Evolutionary conservation across 179 eudicot genomes (phyloP).

Genomic region (Spinacia oleracea): DNA sequence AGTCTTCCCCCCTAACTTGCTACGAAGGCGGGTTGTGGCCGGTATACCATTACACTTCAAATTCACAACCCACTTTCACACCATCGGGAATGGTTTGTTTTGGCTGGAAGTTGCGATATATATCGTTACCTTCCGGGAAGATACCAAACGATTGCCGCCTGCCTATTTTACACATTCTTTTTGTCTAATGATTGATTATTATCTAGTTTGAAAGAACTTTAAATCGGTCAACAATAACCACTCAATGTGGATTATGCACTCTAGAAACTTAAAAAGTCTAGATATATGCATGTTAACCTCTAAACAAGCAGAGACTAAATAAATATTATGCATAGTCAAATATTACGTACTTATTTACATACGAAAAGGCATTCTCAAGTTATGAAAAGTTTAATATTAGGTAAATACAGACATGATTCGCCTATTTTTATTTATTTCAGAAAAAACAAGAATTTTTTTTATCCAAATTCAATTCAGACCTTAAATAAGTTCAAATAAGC

Average conservation of each 20-base stretch:
- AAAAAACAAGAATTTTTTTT: no score
- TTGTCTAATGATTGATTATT: not conserved
- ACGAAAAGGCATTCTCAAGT: no score
- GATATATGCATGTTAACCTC: not conserved
- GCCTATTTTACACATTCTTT: not conserved
- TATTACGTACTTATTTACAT: no score
- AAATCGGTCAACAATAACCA: not conserved
- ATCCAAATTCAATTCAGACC: no score
- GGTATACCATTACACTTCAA: not conserved
- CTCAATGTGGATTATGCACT: not conserved
- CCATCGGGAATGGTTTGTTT: not conserved
- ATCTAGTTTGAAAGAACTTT: not conserved
- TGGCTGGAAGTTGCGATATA: not conserved
- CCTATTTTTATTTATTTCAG: no score
- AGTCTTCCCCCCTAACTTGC: not conserved
- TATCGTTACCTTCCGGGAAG: not conserved
- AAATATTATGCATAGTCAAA: not conserved
- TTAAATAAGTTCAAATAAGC: no score
- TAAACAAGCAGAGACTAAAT: not conserved
- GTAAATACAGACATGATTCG: no score
- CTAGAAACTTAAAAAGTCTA: not conserved
- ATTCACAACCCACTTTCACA: not conserved
- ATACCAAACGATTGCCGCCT: not conserved
- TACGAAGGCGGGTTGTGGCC: no score
- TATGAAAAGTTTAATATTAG: no score